phyloP scores from a whole-genome alignment of 805 yeast species.

The Pichia exigua region DNA sequence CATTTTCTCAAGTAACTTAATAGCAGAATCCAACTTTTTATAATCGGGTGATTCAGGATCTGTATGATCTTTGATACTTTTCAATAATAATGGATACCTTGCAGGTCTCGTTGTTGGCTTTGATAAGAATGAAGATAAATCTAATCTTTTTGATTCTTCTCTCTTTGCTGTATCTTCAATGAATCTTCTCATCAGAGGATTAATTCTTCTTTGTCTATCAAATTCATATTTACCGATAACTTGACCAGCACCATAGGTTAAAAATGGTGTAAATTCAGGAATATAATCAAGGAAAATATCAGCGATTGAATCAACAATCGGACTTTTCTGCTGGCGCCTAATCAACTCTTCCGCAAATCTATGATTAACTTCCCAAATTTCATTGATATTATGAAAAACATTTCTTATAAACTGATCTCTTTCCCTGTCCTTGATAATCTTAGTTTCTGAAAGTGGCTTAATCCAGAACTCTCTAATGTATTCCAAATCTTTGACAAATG shows the following conservation, averaged over 20 bases:
- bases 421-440: conserved; percentile 80
- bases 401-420: conserved; percentile 87
- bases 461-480: conserved; percentile 91
- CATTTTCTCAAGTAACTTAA: conserved; percentile 65
- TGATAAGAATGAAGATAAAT: conserved; percentile 85
- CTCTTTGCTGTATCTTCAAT: conserved; percentile 83
- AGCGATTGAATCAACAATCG: conserved; percentile 79
- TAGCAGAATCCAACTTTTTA: conserved; percentile 60
- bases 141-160: conserved; percentile 81
- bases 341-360: conserved; percentile 85
- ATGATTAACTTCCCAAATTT: conserved; percentile 75
- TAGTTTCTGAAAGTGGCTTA: conserved; percentile 78
- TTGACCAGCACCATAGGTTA: conserved; percentile 88
- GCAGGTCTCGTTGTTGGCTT: conserved; percentile 97
- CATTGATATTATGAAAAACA: conserved; percentile 85
- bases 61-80: conserved; percentile 77
- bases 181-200: conserved; percentile 86
- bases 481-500: conserved; percentile 90
- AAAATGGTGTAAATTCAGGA: conserved; percentile 85
- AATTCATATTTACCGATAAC: conserved; percentile 92
- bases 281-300: conserved; percentile 81
- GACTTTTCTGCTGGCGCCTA: conserved; percentile 76
- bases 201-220: conserved; percentile 86
- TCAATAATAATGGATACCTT: conserved; percentile 77
- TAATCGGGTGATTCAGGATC: conserved; percentile 68